These are phyloP conservation scores for Gnomoniopsis sp. DNA, from an alignment of 2,329 filamentous ascomycete genomes.

Conservation along the genomic window DNA sequence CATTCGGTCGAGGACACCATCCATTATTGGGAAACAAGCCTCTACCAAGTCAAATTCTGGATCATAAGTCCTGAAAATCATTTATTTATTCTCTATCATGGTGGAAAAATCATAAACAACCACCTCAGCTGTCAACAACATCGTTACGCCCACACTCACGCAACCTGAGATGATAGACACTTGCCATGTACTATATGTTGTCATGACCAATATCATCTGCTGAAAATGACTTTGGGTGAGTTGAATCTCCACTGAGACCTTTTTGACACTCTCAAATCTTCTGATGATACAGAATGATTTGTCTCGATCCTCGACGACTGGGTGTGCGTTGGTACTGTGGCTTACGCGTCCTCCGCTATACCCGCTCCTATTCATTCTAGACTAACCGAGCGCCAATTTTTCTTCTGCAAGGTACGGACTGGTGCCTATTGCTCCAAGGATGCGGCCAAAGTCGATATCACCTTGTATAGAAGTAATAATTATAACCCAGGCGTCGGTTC, in stretches of 20 bases:
- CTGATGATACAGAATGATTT: not conserved
- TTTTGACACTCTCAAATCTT: not conserved
- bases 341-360: not conserved
- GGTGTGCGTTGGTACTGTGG: not conserved
- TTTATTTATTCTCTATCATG: not conserved
- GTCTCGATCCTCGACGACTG: not conserved
- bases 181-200: constrained; percentile 2
- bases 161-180: constrained; percentile 2
- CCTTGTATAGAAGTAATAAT: not conserved
- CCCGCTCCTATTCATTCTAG: not conserved
- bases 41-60: not conserved
- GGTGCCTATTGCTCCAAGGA: not conserved
- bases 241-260: not conserved
- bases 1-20: not conserved
- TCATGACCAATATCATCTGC: not conserved
- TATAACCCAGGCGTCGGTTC: not conserved
- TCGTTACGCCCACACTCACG: constrained; percentile 2
- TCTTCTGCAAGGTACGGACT: not conserved
- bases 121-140: not conserved
- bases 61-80: not conserved
- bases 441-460: not conserved
- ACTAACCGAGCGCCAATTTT: not conserved
- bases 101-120: not conserved
- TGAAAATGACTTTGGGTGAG: not conserved
- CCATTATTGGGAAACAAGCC: not conserved